A percentile compares a stretch with the other conserved stretches of the same genome.
Conservation (phyloP, 2,329 filamentous ascomycete species). For the Chrysosporium keratinophilum region DNA sequence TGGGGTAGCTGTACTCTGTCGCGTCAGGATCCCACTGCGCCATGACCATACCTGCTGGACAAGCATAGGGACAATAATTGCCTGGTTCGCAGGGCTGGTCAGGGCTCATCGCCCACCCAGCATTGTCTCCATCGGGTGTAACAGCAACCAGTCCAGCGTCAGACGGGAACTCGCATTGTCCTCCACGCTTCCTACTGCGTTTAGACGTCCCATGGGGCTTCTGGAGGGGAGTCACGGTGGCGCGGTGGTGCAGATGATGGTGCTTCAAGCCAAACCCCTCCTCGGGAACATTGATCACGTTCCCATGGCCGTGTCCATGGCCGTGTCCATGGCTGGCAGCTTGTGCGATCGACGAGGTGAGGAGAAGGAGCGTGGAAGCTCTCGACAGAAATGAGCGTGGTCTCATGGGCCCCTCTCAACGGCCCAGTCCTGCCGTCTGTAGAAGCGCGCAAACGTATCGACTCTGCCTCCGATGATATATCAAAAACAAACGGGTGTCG, state of each 20-base stretch:
- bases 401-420: constrained; percentile 23
- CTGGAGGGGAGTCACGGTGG: neutral
- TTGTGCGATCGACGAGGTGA: constrained; percentile 25
- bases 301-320: constrained; percentile 1
- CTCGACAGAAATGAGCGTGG: constrained; percentile 25
- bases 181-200: constrained; percentile 42
- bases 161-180: constrained; percentile 55
- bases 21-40: constrained; percentile 67
- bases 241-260: constrained; percentile 9
- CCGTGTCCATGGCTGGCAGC: constrained; percentile 21
- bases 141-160: constrained; percentile 57
- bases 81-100: constrained; percentile 58
- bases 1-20: constrained; percentile 54
- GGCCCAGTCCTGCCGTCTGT: neutral
- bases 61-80: constrained; percentile 66
- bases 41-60: constrained; percentile 64
- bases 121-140: constrained; percentile 55
- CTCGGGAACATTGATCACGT: neutral
- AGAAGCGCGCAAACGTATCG: neutral
- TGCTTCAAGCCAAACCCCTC: constrained; percentile 9
- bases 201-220: neutral
- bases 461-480: neutral
- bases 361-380: constrained; percentile 29
- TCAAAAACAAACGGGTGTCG: neutral
- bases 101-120: constrained; percentile 70